A percentile compares a stretch with the other conserved stretches of the same genome.
Evolutionary conservation across 495 filamentous ascomycete species (phyloP).

Genomic region (Pyronema omphalodes): DNA sequence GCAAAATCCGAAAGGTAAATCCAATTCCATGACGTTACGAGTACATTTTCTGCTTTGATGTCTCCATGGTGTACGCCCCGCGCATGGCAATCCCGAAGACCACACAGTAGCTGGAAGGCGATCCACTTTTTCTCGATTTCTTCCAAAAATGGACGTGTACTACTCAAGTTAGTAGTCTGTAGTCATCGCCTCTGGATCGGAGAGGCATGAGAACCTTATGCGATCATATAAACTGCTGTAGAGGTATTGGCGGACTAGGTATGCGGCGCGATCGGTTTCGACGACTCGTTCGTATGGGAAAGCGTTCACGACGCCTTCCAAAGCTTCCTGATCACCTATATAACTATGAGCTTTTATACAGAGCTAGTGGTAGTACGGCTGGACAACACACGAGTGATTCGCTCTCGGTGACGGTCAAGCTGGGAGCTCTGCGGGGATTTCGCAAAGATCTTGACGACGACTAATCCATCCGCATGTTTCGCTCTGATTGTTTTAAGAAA

Average conservation of each 20-base stretch:
- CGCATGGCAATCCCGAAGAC: slow-evolving; percentile 76
- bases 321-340: slow-evolving; percentile 56
- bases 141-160: slow-evolving; percentile 91
- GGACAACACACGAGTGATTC: slow-evolving; percentile 17
- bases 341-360: slow-evolving; percentile 9
- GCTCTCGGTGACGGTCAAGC: slow-evolving; percentile 18
- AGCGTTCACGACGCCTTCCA: slow-evolving; percentile 78
- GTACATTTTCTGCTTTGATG: slow-evolving; percentile 91
- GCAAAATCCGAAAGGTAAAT: slow-evolving; percentile 94
- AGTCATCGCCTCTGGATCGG: neutral
- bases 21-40: slow-evolving; percentile 99
- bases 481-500: slow-evolving; percentile 96
- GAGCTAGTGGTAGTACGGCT: neutral
- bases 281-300: slow-evolving; percentile 74
- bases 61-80: slow-evolving; percentile 91
- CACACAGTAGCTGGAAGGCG: slow-evolving; percentile 87
- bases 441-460: slow-evolving; percentile 83
- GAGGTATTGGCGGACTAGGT: slow-evolving; percentile 87
- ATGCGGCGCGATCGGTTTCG: slow-evolving; percentile 78
- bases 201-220: slow-evolving; percentile 38
- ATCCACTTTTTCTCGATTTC: slow-evolving; percentile 99
- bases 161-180: slow-evolving; percentile 20
- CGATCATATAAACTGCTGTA: slow-evolving; percentile 96
- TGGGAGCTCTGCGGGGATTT: slow-evolving; percentile 49
- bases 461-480: slow-evolving; percentile 69